These are phyloP conservation scores for Calophaca sinica DNA, from an alignment of 306 rosid genomes.

Conservation along the genomic window DNA sequence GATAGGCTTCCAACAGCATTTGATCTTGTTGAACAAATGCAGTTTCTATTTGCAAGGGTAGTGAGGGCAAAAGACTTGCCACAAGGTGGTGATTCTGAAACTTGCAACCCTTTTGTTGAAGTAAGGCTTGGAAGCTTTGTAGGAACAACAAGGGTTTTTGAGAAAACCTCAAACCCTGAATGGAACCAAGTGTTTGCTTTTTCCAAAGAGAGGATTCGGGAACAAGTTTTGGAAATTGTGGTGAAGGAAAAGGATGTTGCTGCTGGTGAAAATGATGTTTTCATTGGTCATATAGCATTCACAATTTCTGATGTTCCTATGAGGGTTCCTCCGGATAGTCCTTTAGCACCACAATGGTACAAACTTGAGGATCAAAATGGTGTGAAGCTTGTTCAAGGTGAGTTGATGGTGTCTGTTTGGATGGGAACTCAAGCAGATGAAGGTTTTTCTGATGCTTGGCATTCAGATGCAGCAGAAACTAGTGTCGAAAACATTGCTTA, in stretches of 20 bases:
- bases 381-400: conserved; percentile 44
- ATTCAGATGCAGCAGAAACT: conserved; percentile 42
- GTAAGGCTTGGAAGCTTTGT: conserved; percentile 39
- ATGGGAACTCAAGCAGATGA: conserved; percentile 68
- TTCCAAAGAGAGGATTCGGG: conserved; percentile 40
- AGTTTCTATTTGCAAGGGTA: conserved; percentile 40
- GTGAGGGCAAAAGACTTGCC: conserved; percentile 34
- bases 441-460: conserved; percentile 50
- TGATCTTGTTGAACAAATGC: conserved; percentile 44
- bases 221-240: conserved; percentile 29
- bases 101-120: conserved; percentile 39
- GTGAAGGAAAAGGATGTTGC: conserved; percentile 39
- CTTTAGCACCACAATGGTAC: conserved; percentile 55
- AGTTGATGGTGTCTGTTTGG: conserved; percentile 62
- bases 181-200: conserved; percentile 50
- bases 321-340: conserved; percentile 58
- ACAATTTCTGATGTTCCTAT: conserved; percentile 46
- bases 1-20: conserved; percentile 45
- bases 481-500: conserved; percentile 36
- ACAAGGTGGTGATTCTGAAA: neutral
- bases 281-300: conserved; percentile 37
- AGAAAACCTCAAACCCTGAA: conserved; percentile 27
- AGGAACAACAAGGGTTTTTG: conserved; percentile 27
- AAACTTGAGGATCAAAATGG: conserved; percentile 43
- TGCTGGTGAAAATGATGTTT: neutral